Evolutionary conservation across 129 eudicot species (phyloP).

Genomic region (Escallonia herrerae): DNA sequence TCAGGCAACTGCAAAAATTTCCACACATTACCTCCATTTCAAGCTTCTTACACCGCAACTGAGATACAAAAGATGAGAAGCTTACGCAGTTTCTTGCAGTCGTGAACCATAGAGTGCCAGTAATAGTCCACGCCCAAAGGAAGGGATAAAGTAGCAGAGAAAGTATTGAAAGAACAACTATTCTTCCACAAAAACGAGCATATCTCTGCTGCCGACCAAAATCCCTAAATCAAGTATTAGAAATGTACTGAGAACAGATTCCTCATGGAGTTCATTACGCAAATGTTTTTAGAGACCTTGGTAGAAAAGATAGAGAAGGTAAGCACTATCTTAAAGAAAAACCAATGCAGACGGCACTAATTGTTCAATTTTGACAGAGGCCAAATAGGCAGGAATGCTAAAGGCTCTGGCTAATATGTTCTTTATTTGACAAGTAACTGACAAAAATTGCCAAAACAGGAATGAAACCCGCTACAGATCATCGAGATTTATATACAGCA

Average conservation of each 20-base stretch:
- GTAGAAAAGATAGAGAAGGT: not conserved
- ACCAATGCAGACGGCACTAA: too few species aligned
- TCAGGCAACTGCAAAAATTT: slow-evolving; percentile 77
- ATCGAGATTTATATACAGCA: too few species aligned
- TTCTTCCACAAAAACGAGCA: slow-evolving; percentile 66
- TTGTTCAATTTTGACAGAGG: too few species aligned
- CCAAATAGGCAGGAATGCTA: too few species aligned
- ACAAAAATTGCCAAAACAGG: too few species aligned
- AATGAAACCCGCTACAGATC: too few species aligned
- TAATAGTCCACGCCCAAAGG: slow-evolving; percentile 85
- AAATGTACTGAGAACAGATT: not conserved
- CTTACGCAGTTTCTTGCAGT: slow-evolving; percentile 81
- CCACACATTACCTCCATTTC: slow-evolving; percentile 7
- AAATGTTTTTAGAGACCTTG: not conserved
- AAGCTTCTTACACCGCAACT: not conserved
- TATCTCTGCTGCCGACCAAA: slow-evolving; percentile 78
- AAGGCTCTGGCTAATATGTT: too few species aligned
- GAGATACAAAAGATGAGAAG: slow-evolving; percentile 2
- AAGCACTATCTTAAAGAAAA: too few species aligned
- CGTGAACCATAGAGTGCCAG: slow-evolving; percentile 83
- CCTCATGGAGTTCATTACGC: not conserved
- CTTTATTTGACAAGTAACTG: too few species aligned
- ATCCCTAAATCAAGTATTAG: slow-evolving; percentile 43
- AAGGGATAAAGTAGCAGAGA: slow-evolving; percentile 69
- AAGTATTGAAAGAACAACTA: slow-evolving; percentile 64